These are phyloP conservation scores for Saturnispora zaruensis DNA, from an alignment of 805 yeast genomes.

Conservation along the genomic window DNA sequence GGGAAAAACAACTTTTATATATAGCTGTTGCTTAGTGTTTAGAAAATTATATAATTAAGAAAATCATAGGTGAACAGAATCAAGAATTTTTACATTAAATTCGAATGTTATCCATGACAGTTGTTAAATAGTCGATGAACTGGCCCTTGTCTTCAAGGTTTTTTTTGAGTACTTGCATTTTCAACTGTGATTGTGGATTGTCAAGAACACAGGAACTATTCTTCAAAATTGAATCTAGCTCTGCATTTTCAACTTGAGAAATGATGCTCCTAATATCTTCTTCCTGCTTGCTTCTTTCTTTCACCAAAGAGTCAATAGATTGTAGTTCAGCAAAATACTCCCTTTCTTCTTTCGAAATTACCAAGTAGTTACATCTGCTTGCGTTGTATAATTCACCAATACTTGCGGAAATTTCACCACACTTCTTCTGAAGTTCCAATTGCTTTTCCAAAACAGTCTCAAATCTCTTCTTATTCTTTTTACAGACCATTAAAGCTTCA, in stretches of 20 bases:
- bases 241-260: conserved; percentile 16
- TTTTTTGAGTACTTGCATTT: conserved; percentile 13
- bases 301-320: conserved; percentile 11
- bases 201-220: conserved; percentile 6
- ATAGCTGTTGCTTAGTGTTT: not conserved
- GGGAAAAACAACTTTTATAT: not conserved
- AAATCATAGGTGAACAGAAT: not conserved
- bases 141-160: conserved; percentile 15
- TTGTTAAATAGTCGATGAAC: conserved; percentile 10
- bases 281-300: conserved; percentile 17
- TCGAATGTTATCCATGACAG: conserved; percentile 7
- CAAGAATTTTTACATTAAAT: not conserved
- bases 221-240: conserved; percentile 8
- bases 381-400: conserved; percentile 4
- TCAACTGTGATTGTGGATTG: conserved; percentile 8
- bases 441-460: conserved; percentile 23
- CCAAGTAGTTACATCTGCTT: conserved; percentile 10
- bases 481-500: not conserved
- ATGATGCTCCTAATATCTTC: conserved; percentile 11
- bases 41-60: too few species aligned
- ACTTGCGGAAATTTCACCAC: conserved; percentile 13
- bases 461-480: conserved; percentile 1
- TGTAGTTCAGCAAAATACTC: conserved; percentile 21
- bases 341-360: conserved; percentile 23
- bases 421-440: conserved; percentile 12